Percentiles rank a stretch among this genome's conserved stretches.
Conservation (phyloP, 1,139 yeast genomes). For the Sugiyamaella pinicola region DNA sequence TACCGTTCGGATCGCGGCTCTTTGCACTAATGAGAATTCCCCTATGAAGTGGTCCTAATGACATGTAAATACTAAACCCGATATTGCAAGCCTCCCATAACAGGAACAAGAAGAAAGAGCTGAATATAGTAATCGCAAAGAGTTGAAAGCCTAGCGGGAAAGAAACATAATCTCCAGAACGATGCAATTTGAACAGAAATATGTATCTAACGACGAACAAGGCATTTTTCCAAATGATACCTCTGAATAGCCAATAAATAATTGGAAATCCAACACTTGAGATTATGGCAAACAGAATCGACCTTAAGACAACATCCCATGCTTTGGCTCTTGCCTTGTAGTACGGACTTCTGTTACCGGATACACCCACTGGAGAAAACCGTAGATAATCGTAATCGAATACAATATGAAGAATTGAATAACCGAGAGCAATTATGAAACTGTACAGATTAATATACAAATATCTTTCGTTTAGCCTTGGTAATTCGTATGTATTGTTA, state of each 20-base stretch:
- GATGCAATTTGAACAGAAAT: slow-evolving; percentile 40
- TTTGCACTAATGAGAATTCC: slow-evolving; percentile 68
- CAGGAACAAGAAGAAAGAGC: slow-evolving; percentile 44
- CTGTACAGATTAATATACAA: slow-evolving; percentile 54
- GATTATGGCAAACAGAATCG: slow-evolving; percentile 45
- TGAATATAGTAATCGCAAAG: slow-evolving; percentile 44
- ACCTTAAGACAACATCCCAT: slow-evolving; percentile 41
- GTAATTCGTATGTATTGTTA: slow-evolving; percentile 48
- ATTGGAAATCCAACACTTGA: slow-evolving; percentile 49
- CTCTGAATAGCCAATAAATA: slow-evolving; percentile 50
- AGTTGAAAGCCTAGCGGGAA: slow-evolving; percentile 47
- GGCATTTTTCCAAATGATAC: slow-evolving; percentile 49
- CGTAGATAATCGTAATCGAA: slow-evolving; percentile 63
- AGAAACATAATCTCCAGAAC: slow-evolving; percentile 41
- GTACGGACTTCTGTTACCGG: slow-evolving; percentile 4
- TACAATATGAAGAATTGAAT: slow-evolving; percentile 56
- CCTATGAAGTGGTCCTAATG: slow-evolving; percentile 80
- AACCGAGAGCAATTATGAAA: slow-evolving; percentile 49
- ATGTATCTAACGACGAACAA: slow-evolving; percentile 38
- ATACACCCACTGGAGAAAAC: slow-evolving; percentile 44
- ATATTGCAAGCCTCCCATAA: slow-evolving; percentile 67
- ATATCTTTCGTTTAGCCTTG: slow-evolving; percentile 63
- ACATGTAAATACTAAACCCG: slow-evolving; percentile 69
- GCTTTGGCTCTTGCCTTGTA: slow-evolving; percentile 7
- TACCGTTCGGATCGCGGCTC: slow-evolving; percentile 71